Evolutionary conservation across 768 basidiomycete genomes (phyloP).

Genomic region (Termitomyces bulborhizus): DNA sequence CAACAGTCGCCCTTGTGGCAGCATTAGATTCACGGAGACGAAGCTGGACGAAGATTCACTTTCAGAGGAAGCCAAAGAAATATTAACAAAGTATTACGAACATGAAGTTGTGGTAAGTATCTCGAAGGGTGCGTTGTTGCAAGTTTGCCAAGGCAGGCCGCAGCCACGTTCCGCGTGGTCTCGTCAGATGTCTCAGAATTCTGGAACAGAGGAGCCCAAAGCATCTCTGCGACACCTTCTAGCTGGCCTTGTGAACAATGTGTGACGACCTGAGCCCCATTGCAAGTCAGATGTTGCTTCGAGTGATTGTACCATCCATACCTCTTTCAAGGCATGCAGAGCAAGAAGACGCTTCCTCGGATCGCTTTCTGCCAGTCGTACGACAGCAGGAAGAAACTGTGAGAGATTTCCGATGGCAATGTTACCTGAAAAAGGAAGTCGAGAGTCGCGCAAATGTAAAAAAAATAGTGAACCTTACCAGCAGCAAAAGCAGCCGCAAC

Average conservation of each 20-base stretch:
- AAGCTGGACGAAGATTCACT: slow-evolving; percentile 30
- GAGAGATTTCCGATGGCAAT: slow-evolving; percentile 91
- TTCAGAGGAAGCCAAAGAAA: not conserved
- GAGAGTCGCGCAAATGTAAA: not conserved
- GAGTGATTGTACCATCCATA: slow-evolving; percentile 20
- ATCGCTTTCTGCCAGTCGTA: slow-evolving; percentile 71
- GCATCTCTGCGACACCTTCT: slow-evolving; percentile 78
- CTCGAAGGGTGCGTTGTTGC: slow-evolving; percentile 86
- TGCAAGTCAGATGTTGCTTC: not conserved
- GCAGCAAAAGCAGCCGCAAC: slow-evolving; percentile 93
- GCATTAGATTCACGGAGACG: slow-evolving; percentile 65
- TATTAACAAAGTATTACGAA: slow-evolving; percentile 34
- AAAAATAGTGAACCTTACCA: slow-evolving; percentile 36
- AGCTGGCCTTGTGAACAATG: slow-evolving; percentile 83
- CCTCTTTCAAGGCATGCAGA: slow-evolving; percentile 92
- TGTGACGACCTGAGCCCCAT: slow-evolving; percentile 68
- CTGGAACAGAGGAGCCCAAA: slow-evolving; percentile 91
- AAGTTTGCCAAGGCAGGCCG: slow-evolving; percentile 93
- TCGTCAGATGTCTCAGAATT: slow-evolving; percentile 89
- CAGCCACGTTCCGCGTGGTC: slow-evolving; percentile 88
- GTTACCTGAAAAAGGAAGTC: slow-evolving; percentile 51
- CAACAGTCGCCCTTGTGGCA: slow-evolving; percentile 78
- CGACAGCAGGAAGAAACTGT: slow-evolving; percentile 80
- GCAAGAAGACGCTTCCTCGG: slow-evolving; percentile 77
- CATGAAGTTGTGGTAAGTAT: slow-evolving; percentile 91